Evolutionary conservation across 345 rosid species (phyloP), one percentile per base, ranked within the genome.

Genomic region (Erucastrum elatum): DNA sequence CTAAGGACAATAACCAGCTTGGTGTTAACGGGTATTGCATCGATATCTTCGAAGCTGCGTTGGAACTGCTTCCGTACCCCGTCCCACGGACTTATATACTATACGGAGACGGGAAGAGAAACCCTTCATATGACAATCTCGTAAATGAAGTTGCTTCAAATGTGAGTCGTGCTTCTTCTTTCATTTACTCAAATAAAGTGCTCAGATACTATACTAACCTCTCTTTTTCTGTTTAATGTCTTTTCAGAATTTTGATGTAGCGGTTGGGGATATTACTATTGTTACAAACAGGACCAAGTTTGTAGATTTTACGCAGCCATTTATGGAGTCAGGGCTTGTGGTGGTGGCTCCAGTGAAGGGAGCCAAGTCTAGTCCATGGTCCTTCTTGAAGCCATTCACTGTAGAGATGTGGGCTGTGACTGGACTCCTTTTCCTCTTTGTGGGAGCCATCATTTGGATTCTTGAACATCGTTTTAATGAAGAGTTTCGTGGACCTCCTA

Each of bases 371-470:
- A 91, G 88, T 81, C 90, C 98, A 6, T 94, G 98, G 98, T 91
- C 98, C 30, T 94, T 94, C 86, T 92, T 92, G 74, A 87, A 89
- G 85, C 98, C 98, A 70, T 94, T 94, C 81, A 84, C 94, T 1
- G 1, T 82, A 27, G 84, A 84, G 68, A 94, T 94, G 98, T 94
- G 98, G 98, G 84, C 81, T 6, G 96, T 94, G 76, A 94, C 98
- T 0, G 97, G 83, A 13, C 86, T 71, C 53, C 84, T 90, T 82
- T 94, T 94, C 79, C 94, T 92, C 76, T 84, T 83, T 0, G 97
- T 94, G 62, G 98, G 98, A 80, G 89, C 90, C 49, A 94, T 92
- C 25, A 91, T 94, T 70, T 94, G 99, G 99, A 91, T 94, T 84
- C 98, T 94, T 33, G 99, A 94, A 82, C 99, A 94, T 64, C 89